These are phyloP conservation scores for Tulasnella sp. DNA, from an alignment of 768 basidiomycete species.

Conservation along the genomic window DNA sequence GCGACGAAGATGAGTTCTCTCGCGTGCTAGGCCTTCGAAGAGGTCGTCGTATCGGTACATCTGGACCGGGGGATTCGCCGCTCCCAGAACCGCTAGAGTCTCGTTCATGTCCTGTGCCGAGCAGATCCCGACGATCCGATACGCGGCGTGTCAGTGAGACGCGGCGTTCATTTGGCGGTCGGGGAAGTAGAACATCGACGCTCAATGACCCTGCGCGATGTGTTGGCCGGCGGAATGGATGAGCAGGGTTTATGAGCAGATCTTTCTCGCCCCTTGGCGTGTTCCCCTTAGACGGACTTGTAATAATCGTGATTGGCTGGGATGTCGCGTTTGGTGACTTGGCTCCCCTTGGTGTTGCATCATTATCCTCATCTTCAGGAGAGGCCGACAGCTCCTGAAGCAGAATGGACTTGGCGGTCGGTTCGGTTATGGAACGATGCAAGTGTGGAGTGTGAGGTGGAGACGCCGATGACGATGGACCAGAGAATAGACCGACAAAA, in stretches of 20 bases:
- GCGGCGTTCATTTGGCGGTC: background rate
- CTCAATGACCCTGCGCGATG: slow-evolving; percentile 2
- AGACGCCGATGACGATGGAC: slow-evolving; percentile 21
- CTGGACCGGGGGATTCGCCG: background rate
- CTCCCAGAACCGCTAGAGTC: slow-evolving; percentile 9
- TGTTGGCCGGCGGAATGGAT: slow-evolving; percentile 5
- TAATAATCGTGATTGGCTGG: slow-evolving; percentile 6
- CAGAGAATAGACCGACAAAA: slow-evolving; percentile 37
- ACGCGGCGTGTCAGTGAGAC: background rate
- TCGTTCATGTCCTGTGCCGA: background rate
- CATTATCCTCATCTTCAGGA: background rate
- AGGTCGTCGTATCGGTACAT: slow-evolving; percentile 3
- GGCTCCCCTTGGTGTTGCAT: slow-evolving; percentile 1
- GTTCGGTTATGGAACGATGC: slow-evolving; percentile 53
- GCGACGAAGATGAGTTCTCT: background rate
- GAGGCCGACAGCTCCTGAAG: background rate
- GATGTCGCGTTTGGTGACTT: background rate
- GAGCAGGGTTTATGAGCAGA: background rate
- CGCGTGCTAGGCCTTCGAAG: slow-evolving; percentile 10
- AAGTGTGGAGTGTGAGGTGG: slow-evolving; percentile 21
- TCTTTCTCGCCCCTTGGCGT: slow-evolving; percentile 6
- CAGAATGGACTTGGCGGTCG: background rate
- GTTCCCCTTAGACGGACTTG: background rate
- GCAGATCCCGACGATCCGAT: background rate
- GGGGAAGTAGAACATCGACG: slow-evolving; percentile 10